Evolutionary conservation across 495 filamentous ascomycete genomes (phyloP), one percentile per base, ranked within the genome.

Genomic region (Xylaria venustula): DNA sequence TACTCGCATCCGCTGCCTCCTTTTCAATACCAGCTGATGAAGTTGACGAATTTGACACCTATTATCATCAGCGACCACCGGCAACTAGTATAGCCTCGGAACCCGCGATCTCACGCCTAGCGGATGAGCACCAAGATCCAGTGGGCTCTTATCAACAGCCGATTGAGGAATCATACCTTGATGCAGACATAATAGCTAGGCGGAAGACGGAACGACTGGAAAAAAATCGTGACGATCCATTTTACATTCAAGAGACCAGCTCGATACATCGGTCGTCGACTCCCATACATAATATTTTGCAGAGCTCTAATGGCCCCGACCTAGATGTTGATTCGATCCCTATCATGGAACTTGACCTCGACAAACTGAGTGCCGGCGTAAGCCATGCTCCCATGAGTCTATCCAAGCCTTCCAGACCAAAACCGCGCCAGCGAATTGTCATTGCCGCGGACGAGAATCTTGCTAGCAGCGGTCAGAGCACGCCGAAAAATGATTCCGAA

Each of bases 241-340:
- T 97, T 70, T 98, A 98, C 68, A 98, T 98, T 66, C 77, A 74
- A 41, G 84, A 80, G 23, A 82, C 79, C 7, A 84, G 79, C 37
- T 77, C 77, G 9, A 68, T 72, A 14, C 68, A 70, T 20, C 71
- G 77, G 47, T 72, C 75, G 2, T 88, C 84, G 0, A 91, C 90
- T 0, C 87, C 89, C 2, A 82, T 90, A 55, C 87, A 90, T 66
- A 87, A 87, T 54, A 86, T 91, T 40, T 77, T 92, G 0, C 79
- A 83, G 59, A 82, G 75, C 28, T 83, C 84, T 30, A 89, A 91
- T 64, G 87, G 86, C 2, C 86, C 87, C 7, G 88, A 86, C 28
- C 74, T 97, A 15, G 94, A 98, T 69, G 83, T 98, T 50, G 94
- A 98, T 70, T 83, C 89, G 14, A 98, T 98, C 61, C 94, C 94